Base-by-base conservation (phyloP, 2,329 filamentous ascomycete species). In the Aspergillus proliferans region DNA sequence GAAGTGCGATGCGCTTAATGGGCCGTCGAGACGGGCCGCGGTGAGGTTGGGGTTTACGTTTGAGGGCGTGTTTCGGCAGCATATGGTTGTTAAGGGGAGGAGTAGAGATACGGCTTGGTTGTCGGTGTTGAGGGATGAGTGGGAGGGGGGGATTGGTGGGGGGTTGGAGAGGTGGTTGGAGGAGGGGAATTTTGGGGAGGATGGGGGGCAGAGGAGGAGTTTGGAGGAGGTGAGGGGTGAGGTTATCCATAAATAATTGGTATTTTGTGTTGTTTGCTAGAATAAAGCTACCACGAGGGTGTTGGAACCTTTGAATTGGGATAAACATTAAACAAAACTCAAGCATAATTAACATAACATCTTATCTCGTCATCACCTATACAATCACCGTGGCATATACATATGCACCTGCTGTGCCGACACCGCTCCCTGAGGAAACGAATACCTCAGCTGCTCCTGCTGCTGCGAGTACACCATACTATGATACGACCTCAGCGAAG, bases 1-100 rank as follows among this genome's bases (percentile, higher is more conserved):
- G 82, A 86, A 85, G 57, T 81, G 79, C 47, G 76, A 85, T 58
- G 55, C 71, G 14, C 65, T 81, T 9, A 86, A 86, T 58, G 68
- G 56, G 33, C 69, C 75, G 0, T 83, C 79, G 41, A 66, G 72
- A 12, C 66, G 73, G 3, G 82, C 83, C 0, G 83, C 83, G 0
- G 49, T 66, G 54, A 67, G 83, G 2, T 61, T 84, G 7, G 83
- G 83, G 0, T 86, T 85, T 55, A 62, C 62, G 0, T 80, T 67
- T 55, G 83, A 86, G 61, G 83, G 83, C 0, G 57, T 75, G 0
- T 84, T 85, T 52, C 71, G 81, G 47, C 79, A 82, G 52, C 81
- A 86, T 59, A 75, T 83, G 74, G 71, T 85, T 26, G 57, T 78
- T 6, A 82, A 79, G 55, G 82, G 80, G 0, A 66, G 73, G 19